Percentiles rank a stretch among this genome's conserved stretches.
Conservation (phyloP, 305 asterid species). For the Striga hermonthica region DNA sequence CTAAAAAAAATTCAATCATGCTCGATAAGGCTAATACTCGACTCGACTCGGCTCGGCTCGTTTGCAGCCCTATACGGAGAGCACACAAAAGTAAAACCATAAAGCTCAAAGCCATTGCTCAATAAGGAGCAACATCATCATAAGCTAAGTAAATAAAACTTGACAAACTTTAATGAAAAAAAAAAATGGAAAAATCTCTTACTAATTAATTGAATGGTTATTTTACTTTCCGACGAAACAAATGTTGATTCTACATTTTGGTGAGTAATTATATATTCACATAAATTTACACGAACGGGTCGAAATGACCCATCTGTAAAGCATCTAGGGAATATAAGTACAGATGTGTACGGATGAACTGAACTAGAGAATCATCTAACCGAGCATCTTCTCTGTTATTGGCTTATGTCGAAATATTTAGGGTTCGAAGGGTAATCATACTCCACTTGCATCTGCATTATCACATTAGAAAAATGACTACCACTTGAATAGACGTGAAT, state of each 20-base stretch:
- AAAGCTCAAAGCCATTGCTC: too few species aligned
- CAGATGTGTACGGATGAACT: slow-evolving; percentile 45
- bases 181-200: background rate
- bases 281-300: slow-evolving; percentile 41
- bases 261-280: slow-evolving; percentile 32
- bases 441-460: slow-evolving; percentile 82
- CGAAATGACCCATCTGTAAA: slow-evolving; percentile 30
- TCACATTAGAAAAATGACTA: slow-evolving; percentile 23
- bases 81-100: too few species aligned
- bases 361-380: slow-evolving; percentile 27
- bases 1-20: too few species aligned
- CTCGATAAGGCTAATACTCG: too few species aligned
- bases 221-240: slow-evolving; percentile 27
- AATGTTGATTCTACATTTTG: slow-evolving; percentile 30
- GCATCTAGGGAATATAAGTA: slow-evolving; percentile 35
- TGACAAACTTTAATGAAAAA: too few species aligned
- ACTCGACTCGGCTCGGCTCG: too few species aligned
- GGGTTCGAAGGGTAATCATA: slow-evolving; percentile 86
- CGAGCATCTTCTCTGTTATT: slow-evolving; percentile 30
- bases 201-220: background rate
- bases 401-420: slow-evolving; percentile 67
- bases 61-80: too few species aligned
- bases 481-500: too few species aligned
- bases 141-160: too few species aligned
- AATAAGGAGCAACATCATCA: too few species aligned